A percentile compares a stretch with the other conserved stretches of the same genome.
These are phyloP conservation scores for Prinsepia uniflora DNA, from an alignment of 306 rosid species.

Conservation along the genomic window DNA sequence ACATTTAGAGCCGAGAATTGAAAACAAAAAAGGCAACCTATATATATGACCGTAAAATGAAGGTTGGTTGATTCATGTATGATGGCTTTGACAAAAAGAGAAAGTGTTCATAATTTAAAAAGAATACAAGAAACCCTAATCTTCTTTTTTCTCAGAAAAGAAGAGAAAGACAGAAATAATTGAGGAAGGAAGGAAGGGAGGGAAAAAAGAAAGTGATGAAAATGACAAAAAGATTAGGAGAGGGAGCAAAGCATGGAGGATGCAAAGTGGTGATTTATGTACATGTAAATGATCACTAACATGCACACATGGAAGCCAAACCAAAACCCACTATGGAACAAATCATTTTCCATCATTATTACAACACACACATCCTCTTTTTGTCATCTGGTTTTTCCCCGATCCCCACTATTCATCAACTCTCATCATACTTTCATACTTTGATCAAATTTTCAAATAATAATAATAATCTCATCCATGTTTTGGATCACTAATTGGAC, in stretches of 20 bases:
- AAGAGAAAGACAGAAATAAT: neutral
- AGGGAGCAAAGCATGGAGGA: slow-evolving; percentile 38
- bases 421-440: slow-evolving; percentile 28
- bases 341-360: slow-evolving; percentile 57
- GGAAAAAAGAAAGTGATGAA: slow-evolving; percentile 18
- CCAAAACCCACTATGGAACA: slow-evolving; percentile 50
- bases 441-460: no score
- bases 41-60: slow-evolving; percentile 32
- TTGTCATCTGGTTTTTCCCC: slow-evolving; percentile 41
- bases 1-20: no score
- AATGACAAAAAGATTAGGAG: slow-evolving; percentile 41
- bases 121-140: neutral
- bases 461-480: slow-evolving; percentile 20
- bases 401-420: slow-evolving; percentile 45
- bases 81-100: slow-evolving; percentile 35
- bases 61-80: slow-evolving; percentile 19
- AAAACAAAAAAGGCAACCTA: neutral
- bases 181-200: neutral
- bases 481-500: slow-evolving; percentile 3
- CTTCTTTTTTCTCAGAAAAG: neutral
- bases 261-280: slow-evolving; percentile 18
- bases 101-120: slow-evolving; percentile 11
- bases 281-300: slow-evolving; percentile 31
- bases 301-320: slow-evolving; percentile 66
- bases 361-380: slow-evolving; percentile 40